Evolutionary conservation across 192 early-diverging fungal genomes (phyloP), one percentile per base, ranked within the genome.

Genomic region (Diversispora epigaea): DNA sequence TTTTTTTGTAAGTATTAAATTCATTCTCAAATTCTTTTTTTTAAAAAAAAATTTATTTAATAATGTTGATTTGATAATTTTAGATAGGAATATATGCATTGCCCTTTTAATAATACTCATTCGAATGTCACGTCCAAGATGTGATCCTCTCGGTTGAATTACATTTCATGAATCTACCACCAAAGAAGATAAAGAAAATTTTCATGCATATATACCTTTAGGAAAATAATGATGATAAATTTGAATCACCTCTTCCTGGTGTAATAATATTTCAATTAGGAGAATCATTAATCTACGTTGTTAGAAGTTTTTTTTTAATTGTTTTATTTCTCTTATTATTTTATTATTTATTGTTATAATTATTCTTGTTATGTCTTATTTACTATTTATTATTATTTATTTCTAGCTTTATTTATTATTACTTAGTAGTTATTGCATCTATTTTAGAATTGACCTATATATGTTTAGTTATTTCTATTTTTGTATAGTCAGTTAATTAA

Each of bases 1-100:
- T 32, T 32, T 32, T 32, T 32, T 32, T 32, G 25, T 91, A 58
- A 77, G 76, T 79, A 83, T 63, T 76, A 72, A 61, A 67, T 80
- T 21, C 54, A 73, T 19, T 77, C 67, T 73, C 76, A 55, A 60
- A 74, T 7, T 72, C 73, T 32, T 72, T 82, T 54, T 79, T 74
- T 74, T 77, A 78, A n/a, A n/a, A n/a, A n/a, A n/a, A n/a, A 54
- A 77, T 78, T 50, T 75, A 77, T 43, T 75, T 32, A 61, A 21
- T 21, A 21, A 32, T 61, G 11, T 40, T 10, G 19, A 60, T 44
- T 15, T 58, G 21, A 44, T 3, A 40, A 14, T 89, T 94, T 64
- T 92, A 94, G 82, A 89, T 85, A 40, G 92, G 90, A 71, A 94
- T 98, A 71, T 94, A 94, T 75, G 84, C 88, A 6, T 92, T 65